Percentiles rank a stretch among this genome's conserved stretches.
phyloP scores from a whole-genome alignment of 495 filamentous ascomycete genomes.

The Penicillium odoratum region DNA sequence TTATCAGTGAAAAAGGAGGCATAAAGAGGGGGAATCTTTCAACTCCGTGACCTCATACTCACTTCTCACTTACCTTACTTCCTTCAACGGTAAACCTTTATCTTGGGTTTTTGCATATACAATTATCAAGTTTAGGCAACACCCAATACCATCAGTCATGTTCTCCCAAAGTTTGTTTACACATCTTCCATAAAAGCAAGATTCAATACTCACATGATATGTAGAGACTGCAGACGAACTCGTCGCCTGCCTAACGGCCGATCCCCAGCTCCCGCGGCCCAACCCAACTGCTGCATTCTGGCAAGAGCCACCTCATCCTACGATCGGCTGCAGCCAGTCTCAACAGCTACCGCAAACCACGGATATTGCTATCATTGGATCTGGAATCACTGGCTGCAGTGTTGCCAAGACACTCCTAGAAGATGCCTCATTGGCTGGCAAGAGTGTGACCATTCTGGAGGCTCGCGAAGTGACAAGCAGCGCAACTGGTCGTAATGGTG shows the following conservation, averaged over 20 bases:
- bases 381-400: slow-evolving; percentile 11
- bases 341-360: neutral
- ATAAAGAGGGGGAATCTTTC: neutral
- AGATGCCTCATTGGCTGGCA: neutral
- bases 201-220: neutral
- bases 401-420: neutral
- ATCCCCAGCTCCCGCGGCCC: slow-evolving; percentile 6
- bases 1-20: neutral
- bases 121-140: neutral
- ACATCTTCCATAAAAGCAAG: neutral
- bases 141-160: neutral
- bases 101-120: neutral
- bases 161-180: neutral
- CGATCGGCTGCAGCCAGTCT: slow-evolving; percentile 4
- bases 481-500: slow-evolving; percentile 11
- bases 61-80: neutral
- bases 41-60: neutral
- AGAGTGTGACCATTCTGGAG: slow-evolving; percentile 9
- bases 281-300: slow-evolving; percentile 9
- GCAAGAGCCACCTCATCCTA: slow-evolving; percentile 8
- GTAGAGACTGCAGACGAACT: neutral
- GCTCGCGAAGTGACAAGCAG: slow-evolving; percentile 5
- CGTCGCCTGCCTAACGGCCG: neutral
- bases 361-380: slow-evolving; percentile 14
- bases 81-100: no score